Base-by-base conservation (phyloP, 495 filamentous ascomycete genomes). In the Hypomontagnella submonticulosa region DNA sequence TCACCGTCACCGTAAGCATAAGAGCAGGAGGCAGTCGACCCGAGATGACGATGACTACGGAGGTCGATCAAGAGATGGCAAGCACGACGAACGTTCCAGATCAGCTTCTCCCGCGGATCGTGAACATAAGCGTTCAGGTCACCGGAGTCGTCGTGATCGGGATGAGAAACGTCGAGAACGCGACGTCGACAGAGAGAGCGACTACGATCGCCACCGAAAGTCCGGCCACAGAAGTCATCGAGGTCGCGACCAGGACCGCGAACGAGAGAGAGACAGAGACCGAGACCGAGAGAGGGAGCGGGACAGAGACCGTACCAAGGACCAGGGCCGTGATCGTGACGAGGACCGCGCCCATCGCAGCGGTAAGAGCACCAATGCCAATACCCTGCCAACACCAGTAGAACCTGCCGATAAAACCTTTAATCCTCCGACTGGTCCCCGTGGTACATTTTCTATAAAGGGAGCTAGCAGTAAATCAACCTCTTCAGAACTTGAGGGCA, bases 31-130 rank as follows among this genome's bases (percentile, higher is more conserved):
- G 75, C 81, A 71, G 55, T 74, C 75, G n/a, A 66, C 71, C 13
- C 64, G 72, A 60, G 71, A 70, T 3, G 77, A 75, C 9, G 77
- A 80, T 34, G 70, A 75, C 13, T 70, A 79, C 12, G 76, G 73
- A 16, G 59, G 69, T 59, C 70, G 72, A 11, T 49, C 69, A 4
- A 70, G 71, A 18, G 75, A 78, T 13, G 71, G 67, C 13, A 80
- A 80, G 53, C 61, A 77, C 4, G 76, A 76, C n/a, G 77, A 77
- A 13, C 76, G 75, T 8, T 79, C 83, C n/a, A 75, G 81, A 12
- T 87, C 85, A 0, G 76, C 77, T 13, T 87, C 87, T 1, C 77
- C 79, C 0, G 75, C 75, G n/a, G 82, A 85, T 10, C 79, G 71
- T 56, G 71, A 73, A 23, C 69, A 82, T 8, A 79, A 80, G 47